Evolutionary conservation across 2,329 filamentous ascomycete genomes (phyloP), one percentile per base, ranked within the genome.

Genomic region (Neospermospora avenae): DNA sequence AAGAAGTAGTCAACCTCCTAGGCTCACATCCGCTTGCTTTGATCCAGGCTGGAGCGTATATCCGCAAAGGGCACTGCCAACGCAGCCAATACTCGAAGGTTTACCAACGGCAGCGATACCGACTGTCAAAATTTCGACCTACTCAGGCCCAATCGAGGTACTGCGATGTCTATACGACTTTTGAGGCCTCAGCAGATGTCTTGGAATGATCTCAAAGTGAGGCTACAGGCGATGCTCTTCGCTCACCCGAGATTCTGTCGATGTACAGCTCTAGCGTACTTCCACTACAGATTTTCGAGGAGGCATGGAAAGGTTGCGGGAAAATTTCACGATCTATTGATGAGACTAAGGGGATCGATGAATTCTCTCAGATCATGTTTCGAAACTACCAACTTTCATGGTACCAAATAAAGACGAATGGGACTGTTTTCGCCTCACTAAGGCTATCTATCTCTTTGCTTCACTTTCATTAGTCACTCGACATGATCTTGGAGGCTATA

Each of bases 111-210:
- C 62, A 66, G 20, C 62, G 61, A 41, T 59, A 65, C 31, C 67
- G 67, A 18, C 66, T 75, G 2, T 68, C 75, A 16, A 57, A 65
- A 37, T 70, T 67, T 55, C 60, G 65, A 24, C 63, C 67, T 7
- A 55, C 48, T 5, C 72, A 74, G 55, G 69, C 65, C 7, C 55
- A 60, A 31, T 74, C 74, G 35, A 68, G 70, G 18, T 74, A 77
- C 64, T 31, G 65, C 5, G 63, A 74, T 63, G 70, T 77, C 4
- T 76, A 74, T 53, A 66, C 71, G 3, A 68, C 48, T 34, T 51
- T 51, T n/a, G 48, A 51, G 18, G 48, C 48, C 48, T 51, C 48
- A 51, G 48, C 48, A n/a, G 22, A 35, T 51, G 48, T 51, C 25
- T 20, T 51, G 22, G 48, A 51, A 51, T 28, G 34, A 2, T 67